Evolutionary conservation across 345 rosid genomes (phyloP).

Genomic region (Citrus trifoliata): DNA sequence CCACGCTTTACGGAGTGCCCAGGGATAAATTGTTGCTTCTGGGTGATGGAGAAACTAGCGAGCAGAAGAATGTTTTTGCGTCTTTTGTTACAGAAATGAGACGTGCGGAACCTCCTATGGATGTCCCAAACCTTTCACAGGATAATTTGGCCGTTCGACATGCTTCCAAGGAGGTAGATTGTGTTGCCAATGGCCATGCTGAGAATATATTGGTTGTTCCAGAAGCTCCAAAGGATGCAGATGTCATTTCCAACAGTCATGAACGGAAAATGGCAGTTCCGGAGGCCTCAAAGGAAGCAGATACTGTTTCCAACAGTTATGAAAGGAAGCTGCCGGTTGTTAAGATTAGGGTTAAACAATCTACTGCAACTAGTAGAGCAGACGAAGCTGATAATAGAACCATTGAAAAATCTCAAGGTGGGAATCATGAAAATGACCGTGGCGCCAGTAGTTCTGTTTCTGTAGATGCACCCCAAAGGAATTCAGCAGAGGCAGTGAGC

Average conservation of each 20-base stretch:
- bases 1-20: conserved; percentile 85
- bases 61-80: conserved; percentile 49
- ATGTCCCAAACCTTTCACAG: conserved; percentile 23
- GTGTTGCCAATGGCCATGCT: conserved; percentile 5
- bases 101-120: conserved; percentile 42
- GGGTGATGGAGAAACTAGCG: conserved; percentile 60
- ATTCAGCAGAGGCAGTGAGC: conserved; percentile 67
- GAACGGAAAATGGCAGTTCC: conserved; percentile 13
- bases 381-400: conserved; percentile 69
- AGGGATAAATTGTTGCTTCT: conserved; percentile 53
- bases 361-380: conserved; percentile 67
- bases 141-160: conserved; percentile 40
- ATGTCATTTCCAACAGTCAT: conserved; percentile 17
- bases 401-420: conserved; percentile 63
- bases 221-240: conserved; percentile 21
- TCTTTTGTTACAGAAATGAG: conserved; percentile 41
- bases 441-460: conserved; percentile 80
- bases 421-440: conserved; percentile 45
- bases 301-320: conserved; percentile 50
- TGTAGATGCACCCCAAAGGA: conserved; percentile 90
- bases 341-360: conserved; percentile 67
- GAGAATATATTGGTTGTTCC: conserved; percentile 11
- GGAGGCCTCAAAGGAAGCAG: conserved; percentile 42
- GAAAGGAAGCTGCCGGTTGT: conserved; percentile 58
- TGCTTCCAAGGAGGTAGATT: conserved; percentile 22